phyloP scores from a whole-genome alignment of 2,329 filamentous ascomycete genomes.

The Cercospora sp. region DNA sequence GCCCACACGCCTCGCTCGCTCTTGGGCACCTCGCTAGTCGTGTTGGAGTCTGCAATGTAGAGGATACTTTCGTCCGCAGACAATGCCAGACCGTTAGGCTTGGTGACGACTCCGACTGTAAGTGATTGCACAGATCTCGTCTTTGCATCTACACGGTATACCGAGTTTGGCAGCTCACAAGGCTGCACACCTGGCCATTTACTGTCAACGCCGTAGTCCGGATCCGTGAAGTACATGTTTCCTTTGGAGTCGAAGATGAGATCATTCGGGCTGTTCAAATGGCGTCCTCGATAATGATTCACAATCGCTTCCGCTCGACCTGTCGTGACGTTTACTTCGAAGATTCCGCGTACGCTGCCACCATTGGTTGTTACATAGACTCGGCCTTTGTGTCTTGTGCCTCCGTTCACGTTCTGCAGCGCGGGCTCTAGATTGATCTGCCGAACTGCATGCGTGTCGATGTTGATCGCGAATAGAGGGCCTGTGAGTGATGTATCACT shows the following conservation, averaged over 20 bases:
- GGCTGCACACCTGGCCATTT: constrained; percentile 53
- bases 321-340: constrained; percentile 23
- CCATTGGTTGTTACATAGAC: constrained; percentile 33
- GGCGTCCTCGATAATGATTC: constrained; percentile 61
- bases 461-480: constrained; percentile 30
- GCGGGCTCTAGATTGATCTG: constrained; percentile 27
- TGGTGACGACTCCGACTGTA: constrained; percentile 49
- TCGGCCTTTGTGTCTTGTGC: constrained; percentile 27
- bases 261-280: constrained; percentile 64
- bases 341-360: constrained; percentile 28
- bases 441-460: constrained; percentile 26
- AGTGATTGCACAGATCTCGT: constrained; percentile 56
- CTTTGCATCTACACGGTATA: constrained; percentile 56
- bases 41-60: constrained; percentile 33
- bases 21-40: constrained; percentile 14
- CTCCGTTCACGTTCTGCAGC: constrained; percentile 33
- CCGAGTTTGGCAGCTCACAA: constrained; percentile 57
- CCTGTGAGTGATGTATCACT: constrained; percentile 32
- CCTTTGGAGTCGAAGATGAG: constrained; percentile 52
- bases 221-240: constrained; percentile 37
- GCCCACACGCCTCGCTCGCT: constrained; percentile 46
- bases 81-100: constrained; percentile 33
- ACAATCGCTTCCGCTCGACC: constrained; percentile 44
- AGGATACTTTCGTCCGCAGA: constrained; percentile 30
- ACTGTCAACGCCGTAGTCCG: constrained; percentile 45